Percentiles rank a stretch among this genome's conserved stretches.
Conservation (phyloP, 208 protist genomes). For the Tritrichomonas foetus region DNA sequence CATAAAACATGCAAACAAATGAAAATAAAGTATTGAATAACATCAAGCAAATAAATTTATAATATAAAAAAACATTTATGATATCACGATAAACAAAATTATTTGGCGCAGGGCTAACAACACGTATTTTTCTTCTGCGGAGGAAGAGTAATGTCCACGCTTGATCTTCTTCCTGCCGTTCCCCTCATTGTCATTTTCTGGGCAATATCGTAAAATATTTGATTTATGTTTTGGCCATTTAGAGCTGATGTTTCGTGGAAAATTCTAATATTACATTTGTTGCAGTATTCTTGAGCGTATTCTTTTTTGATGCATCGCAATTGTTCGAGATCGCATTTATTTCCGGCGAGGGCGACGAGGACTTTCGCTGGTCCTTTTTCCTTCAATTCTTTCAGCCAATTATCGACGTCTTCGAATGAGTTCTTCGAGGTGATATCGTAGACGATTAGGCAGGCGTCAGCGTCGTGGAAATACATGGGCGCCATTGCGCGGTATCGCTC, state of each 20-base stretch:
- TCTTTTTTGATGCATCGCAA: not conserved
- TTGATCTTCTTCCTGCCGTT: no score
- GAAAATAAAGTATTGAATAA: no score
- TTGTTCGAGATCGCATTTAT: not conserved
- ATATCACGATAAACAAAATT: no score
- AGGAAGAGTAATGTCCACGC: no score
- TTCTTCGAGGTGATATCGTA: not conserved
- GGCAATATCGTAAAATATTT: not conserved
- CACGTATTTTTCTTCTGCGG: no score
- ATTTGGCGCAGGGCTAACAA: no score
- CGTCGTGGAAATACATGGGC: not conserved
- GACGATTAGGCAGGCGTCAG: not conserved
- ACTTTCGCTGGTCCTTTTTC: not conserved
- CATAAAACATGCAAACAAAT: no score
- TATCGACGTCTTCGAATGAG: not conserved
- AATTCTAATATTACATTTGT: not conserved
- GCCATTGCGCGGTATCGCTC: not conserved
- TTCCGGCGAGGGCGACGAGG: not conserved
- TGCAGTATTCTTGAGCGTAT: not conserved
- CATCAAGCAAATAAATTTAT: no score
- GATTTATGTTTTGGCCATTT: not conserved
- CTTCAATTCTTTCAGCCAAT: not conserved
- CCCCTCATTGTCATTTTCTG: no score
- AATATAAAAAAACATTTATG: no score
- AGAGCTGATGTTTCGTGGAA: not conserved